Evolutionary conservation across 768 basidiomycete genomes (phyloP).

Genomic region (Neoboletus brunneissimus): DNA sequence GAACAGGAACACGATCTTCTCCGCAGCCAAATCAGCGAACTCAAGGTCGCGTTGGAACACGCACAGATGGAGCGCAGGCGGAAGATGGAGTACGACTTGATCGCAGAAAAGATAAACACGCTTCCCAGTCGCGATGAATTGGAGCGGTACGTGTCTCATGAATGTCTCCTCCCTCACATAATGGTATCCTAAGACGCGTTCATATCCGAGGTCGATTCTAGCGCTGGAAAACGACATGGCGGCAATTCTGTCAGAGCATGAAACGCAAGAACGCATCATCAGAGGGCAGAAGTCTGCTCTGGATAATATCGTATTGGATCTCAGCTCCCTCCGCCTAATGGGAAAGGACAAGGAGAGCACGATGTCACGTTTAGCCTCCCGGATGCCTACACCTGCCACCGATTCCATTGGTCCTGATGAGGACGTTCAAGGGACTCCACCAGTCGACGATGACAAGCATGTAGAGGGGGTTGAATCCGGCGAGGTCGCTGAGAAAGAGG

Average conservation of each 20-base stretch:
- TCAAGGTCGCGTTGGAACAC: constrained; percentile 73
- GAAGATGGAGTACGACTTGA: constrained; percentile 84
- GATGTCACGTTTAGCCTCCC: constrained; percentile 39
- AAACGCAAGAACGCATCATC: constrained; percentile 64
- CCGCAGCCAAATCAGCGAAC: constrained; percentile 68
- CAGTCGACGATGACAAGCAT: constrained; percentile 34
- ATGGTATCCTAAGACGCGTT: neutral
- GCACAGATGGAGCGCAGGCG: constrained; percentile 71
- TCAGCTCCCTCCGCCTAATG: constrained; percentile 59
- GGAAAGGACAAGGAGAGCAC: constrained; percentile 62
- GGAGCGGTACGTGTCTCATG: constrained; percentile 56
- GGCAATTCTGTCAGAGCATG: constrained; percentile 71
- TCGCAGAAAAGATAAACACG: constrained; percentile 80
- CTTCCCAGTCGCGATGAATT: constrained; percentile 75
- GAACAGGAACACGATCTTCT: constrained; percentile 70
- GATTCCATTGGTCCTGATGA: constrained; percentile 35
- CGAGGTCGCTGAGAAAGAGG: constrained; percentile 39
- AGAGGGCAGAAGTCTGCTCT: constrained; percentile 66
- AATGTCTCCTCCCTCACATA: neutral
- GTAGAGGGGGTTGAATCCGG: constrained; percentile 43
- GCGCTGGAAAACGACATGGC: constrained; percentile 76
- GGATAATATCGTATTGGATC: constrained; percentile 60
- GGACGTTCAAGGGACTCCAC: constrained; percentile 19
- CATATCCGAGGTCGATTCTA: constrained; percentile 54
- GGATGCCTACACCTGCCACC: constrained; percentile 48